Base-by-base conservation (phyloP, 768 basidiomycete genomes). In the Rhodotorula diobovata region DNA sequence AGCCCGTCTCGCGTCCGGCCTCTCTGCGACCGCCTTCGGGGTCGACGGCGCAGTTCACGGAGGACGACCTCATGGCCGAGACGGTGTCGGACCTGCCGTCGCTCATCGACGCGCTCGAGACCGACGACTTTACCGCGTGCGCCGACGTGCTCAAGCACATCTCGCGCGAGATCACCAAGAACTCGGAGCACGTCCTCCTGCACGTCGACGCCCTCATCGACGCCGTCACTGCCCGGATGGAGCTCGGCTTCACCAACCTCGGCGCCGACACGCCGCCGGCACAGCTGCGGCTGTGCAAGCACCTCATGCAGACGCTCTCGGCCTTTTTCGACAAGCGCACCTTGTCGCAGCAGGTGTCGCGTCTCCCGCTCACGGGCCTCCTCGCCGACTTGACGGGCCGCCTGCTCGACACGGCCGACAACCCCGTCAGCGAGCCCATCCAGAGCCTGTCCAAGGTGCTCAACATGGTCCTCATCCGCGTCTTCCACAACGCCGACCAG, bases 361-460 rank as follows among this genome's bases (percentile, higher is more conserved):
- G 92, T 53, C 88, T 89, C 67, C 90, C 90, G 61, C 81, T 98
- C 70, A 90, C 89, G 18, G 86, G 88, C 2, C 82, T 99, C n/a
- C 83, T 98, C 66, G 91, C 93, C 77, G 93, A 97, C 81, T 82
- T 99, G 75, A 95, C 95, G 0, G 81, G 91, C 48, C 88, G 95
- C 14, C 85, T 99, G 32, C 85, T 99, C 30, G 91, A 96, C 79
- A 97, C 95, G 39, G 95, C 98, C 78, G 91, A 93, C 76, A 91
- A 87, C 74, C 81, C 84, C 25, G 85, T 90, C 58, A 87, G 86
- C 79, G 89, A 92, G 78, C 87, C 76, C 32, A 76, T 96, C 53
- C 92, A 93, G 79, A 96, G 98, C 79, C 79, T 98, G 68, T 93
- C 93, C 11, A 87, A 91, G 61, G 98, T 96, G 81, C 94, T 99